Conservation (phyloP, 805 yeast species). For the Cyberlindnera saturnus region DNA sequence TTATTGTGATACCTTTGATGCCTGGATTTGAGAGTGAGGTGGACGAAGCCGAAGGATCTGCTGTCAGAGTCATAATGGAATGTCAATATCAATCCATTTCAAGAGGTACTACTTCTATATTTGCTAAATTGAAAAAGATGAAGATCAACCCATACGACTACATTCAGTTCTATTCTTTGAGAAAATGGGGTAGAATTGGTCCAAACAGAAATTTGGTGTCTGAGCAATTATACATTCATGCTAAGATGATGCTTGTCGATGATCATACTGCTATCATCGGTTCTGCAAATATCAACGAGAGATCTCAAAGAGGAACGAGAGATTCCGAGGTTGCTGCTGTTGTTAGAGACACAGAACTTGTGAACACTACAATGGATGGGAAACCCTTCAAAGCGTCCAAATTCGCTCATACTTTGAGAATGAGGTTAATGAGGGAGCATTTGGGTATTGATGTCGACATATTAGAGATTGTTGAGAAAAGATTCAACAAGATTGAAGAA, state of each 20-base stretch:
- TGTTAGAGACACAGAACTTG: conserved; percentile 73
- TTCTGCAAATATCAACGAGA: conserved; percentile 93
- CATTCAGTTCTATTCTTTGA: conserved; percentile 82
- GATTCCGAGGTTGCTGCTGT: conserved; percentile 94
- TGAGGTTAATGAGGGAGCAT: conserved; percentile 95
- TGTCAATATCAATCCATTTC: conserved; percentile 93
- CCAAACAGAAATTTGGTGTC: conserved; percentile 66
- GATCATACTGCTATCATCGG: conserved; percentile 93
- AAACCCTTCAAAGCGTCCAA: conserved; percentile 73
- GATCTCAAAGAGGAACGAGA: conserved; percentile 90
- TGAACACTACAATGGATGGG: conserved; percentile 71
- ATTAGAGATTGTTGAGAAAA: conserved; percentile 73
- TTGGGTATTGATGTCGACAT: conserved; percentile 89
- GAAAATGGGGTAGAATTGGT: conserved; percentile 96
- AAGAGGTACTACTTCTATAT: conserved; percentile 82
- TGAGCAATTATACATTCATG: conserved; percentile 92
- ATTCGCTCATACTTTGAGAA: conserved; percentile 84
- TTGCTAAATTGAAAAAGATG: conserved; percentile 67
- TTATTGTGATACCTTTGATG: conserved; percentile 89
- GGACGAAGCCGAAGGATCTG: conserved; percentile 87
- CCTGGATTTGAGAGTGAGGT: conserved; percentile 96
- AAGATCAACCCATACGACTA: conserved; percentile 89
- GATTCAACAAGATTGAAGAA: conserved; percentile 41
- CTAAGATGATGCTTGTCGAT: conserved; percentile 86
- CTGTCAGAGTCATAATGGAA: conserved; percentile 94